These are phyloP conservation scores for Graphium sp. DNA, from an alignment of 2,329 filamentous ascomycete species.

Conservation along the genomic window DNA sequence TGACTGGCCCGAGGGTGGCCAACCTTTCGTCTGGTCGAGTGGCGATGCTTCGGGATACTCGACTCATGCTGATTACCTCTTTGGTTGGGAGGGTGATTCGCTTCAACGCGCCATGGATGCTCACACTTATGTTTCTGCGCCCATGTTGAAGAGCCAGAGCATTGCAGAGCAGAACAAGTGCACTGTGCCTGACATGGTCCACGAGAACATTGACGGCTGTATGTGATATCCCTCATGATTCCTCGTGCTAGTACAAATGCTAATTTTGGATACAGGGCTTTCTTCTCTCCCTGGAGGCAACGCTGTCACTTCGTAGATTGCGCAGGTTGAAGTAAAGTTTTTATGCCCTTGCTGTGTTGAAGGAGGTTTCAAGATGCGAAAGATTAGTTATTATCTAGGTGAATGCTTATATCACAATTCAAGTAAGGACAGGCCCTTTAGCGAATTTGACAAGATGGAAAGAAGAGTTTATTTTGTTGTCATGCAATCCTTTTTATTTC, in stretches of 20 bases:
- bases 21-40: slow-evolving; percentile 6
- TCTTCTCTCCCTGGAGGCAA: too few species aligned
- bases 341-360: too few species aligned
- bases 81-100: slow-evolving; percentile 15
- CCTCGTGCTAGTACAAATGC: not conserved
- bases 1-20: slow-evolving; percentile 5
- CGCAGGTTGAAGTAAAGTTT: too few species aligned
- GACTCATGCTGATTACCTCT: slow-evolving; percentile 16
- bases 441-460: too few species aligned
- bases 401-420: too few species aligned
- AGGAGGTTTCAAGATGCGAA: too few species aligned
- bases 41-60: slow-evolving; percentile 9
- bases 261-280: too few species aligned
- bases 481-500: too few species aligned
- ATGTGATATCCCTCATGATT: not conserved
- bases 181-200: slow-evolving; percentile 20
- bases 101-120: slow-evolving; percentile 13
- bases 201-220: slow-evolving; percentile 30
- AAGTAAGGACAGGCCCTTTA: too few species aligned
- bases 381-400: too few species aligned
- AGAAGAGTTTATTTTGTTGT: too few species aligned
- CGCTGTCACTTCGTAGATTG: too few species aligned
- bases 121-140: slow-evolving; percentile 16
- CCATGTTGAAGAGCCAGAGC: slow-evolving; percentile 4
- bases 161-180: slow-evolving; percentile 4